Base-by-base conservation (phyloP, 331 rosid genomes). In the Prunus yedoensis region DNA sequence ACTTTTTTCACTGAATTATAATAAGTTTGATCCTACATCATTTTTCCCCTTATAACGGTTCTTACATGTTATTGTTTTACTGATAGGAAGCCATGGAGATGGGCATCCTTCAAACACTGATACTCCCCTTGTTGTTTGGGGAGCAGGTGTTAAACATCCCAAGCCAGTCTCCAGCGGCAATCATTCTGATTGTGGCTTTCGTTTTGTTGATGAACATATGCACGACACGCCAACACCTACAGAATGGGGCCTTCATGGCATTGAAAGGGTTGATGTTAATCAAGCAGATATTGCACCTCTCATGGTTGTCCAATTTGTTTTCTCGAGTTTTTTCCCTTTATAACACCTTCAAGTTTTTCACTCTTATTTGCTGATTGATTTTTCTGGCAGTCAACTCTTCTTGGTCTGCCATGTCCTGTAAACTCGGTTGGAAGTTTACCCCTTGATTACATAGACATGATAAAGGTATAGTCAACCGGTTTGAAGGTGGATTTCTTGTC, bases 71-170 rank as follows among this genome's bases (percentile, higher is more conserved):
- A 58, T 57, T 73, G 61, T 80, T 85, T 77, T 66, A 52, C 41
- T 77, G 67, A 71, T 68, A 90, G 97, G 97, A 77, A 93, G 94
- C 86, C 97, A 93, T 62, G 97, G 97, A 66, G 96, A 93, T 70
- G 97, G 97, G 74, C 97, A 93, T 87, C 94, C 96, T 70, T 51
- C 97, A 72, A 90, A 90, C 83, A 93, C 97, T 4, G 97, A 90
- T 78, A 93, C 97, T 50, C 96, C 97, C 72, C 95, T 93, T 83
- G 97, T 93, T 83, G 96, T 81, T 11, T 93, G 97, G 97, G 97
- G 97, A 68, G 94, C 97, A 66, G 97, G 97, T 73, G 86, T 93
- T 73, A 83, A 87, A 78, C 72, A 86, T 83, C 97, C 97, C 58
- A 89, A 80, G 87, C 88, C 89, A 68, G 60, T 82, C 65, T 89